These are phyloP conservation scores for Termitomyces sp. DNA, from an alignment of 768 basidiomycete genomes.

Conservation along the genomic window DNA sequence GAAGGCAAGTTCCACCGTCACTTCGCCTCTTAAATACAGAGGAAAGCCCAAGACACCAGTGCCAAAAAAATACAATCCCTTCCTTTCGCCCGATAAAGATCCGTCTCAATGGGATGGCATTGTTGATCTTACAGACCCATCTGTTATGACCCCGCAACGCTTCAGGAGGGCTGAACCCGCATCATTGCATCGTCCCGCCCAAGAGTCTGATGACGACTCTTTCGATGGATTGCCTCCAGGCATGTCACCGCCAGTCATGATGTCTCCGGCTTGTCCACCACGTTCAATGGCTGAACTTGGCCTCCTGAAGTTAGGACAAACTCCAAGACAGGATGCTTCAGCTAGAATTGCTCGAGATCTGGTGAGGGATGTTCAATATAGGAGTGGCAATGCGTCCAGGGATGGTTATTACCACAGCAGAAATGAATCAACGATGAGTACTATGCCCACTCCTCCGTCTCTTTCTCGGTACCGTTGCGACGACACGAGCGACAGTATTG, in stretches of 20 bases:
- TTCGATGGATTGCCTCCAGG: slow-evolving; percentile 48
- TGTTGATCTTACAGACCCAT: slow-evolving; percentile 61
- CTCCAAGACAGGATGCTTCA: slow-evolving; percentile 70
- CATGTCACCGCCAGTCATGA: slow-evolving; percentile 53
- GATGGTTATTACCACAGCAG: slow-evolving; percentile 22
- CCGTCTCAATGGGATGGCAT: slow-evolving; percentile 66
- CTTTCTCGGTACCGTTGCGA: slow-evolving; percentile 54
- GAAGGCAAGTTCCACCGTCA: slow-evolving; percentile 21
- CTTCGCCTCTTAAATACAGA: slow-evolving; percentile 48
- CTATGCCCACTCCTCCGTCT: slow-evolving; percentile 65
- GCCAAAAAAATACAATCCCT: slow-evolving; percentile 51
- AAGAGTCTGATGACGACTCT: slow-evolving; percentile 42
- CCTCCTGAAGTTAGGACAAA: slow-evolving; percentile 43
- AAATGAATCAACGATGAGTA: slow-evolving; percentile 63
- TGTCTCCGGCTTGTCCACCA: slow-evolving; percentile 50
- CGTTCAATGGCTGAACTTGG: slow-evolving; percentile 43
- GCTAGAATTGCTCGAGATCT: slow-evolving; percentile 62
- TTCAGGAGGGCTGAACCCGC: slow-evolving; percentile 12
- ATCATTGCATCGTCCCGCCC: slow-evolving; percentile 10
- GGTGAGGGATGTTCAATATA: slow-evolving; percentile 46
- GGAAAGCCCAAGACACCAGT: slow-evolving; percentile 53
- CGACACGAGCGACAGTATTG: slow-evolving; percentile 42
- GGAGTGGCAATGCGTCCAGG: slow-evolving; percentile 23
- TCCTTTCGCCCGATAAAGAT: slow-evolving; percentile 45
- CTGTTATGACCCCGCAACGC: slow-evolving; percentile 40